These are phyloP conservation scores for Luvunga scandens DNA, from an alignment of 345 rosid genomes.

Conservation along the genomic window DNA sequence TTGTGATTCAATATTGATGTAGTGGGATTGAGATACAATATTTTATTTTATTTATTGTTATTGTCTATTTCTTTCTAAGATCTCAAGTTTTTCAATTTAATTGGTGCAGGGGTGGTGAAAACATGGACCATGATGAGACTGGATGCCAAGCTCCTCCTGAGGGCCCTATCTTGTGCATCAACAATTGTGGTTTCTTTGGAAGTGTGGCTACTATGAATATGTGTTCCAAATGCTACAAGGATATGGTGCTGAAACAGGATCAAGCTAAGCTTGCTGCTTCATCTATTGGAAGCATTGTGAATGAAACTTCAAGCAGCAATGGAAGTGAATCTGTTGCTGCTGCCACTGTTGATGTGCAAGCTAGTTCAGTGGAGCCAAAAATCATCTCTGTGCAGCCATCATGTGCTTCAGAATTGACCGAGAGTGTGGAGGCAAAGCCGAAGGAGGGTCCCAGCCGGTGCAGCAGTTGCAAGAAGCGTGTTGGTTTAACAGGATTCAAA, in stretches of 20 bases:
- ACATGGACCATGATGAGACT: slow-evolving; percentile 90
- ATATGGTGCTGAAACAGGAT: slow-evolving; percentile 60
- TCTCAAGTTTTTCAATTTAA: not conserved
- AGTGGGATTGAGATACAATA: not conserved
- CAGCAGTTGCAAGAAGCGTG: slow-evolving; percentile 71
- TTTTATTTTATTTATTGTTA: not conserved
- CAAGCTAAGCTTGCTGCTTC: slow-evolving; percentile 73
- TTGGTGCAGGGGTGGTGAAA: slow-evolving; percentile 40
- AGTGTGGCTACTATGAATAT: slow-evolving; percentile 90
- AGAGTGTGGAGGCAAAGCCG: slow-evolving; percentile 44
- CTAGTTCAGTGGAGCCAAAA: slow-evolving; percentile 40
- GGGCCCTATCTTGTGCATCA: slow-evolving; percentile 68
- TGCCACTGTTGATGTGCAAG: slow-evolving; percentile 39
- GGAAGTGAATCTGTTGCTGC: slow-evolving; percentile 35
- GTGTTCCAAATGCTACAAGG: slow-evolving; percentile 98
- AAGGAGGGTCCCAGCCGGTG: slow-evolving; percentile 82
- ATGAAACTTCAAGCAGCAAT: slow-evolving; percentile 42
- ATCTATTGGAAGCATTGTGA: slow-evolving; percentile 55
- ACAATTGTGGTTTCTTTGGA: slow-evolving; percentile 94
- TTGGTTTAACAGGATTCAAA: slow-evolving; percentile 79
- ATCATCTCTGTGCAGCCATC: slow-evolving; percentile 41
- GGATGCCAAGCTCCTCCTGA: slow-evolving; percentile 93
- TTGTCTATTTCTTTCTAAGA: not conserved
- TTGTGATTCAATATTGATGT: not conserved
- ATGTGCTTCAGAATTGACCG: slow-evolving; percentile 25